Evolutionary conservation across 2,329 filamentous ascomycete genomes (phyloP).

Genomic region (Colletotrichum falcatum): DNA sequence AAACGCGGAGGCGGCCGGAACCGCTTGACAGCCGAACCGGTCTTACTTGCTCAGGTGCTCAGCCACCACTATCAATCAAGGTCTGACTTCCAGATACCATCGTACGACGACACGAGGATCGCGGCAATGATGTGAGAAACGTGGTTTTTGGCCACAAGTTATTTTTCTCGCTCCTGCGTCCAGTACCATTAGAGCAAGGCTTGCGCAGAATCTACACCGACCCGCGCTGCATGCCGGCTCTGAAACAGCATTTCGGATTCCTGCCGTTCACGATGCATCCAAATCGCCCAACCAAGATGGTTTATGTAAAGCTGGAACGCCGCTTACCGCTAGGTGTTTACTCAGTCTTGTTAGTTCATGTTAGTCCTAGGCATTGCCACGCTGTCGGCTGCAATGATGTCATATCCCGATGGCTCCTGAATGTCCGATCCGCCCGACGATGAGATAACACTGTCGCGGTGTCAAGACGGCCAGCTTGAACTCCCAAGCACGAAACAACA

Average conservation of each 20-base stretch:
- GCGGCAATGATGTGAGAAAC: neutral
- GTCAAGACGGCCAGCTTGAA: neutral
- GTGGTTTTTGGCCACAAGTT: neutral
- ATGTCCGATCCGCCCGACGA: slow-evolving; percentile 7
- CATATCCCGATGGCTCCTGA: slow-evolving; percentile 13
- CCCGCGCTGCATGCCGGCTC: neutral
- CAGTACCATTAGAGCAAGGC: neutral
- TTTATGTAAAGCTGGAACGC: neutral
- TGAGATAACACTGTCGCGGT: neutral
- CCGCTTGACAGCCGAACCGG: slow-evolving; percentile 25
- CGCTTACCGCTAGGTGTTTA: slow-evolving; percentile 1
- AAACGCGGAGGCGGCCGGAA: slow-evolving; percentile 33
- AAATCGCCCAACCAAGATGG: neutral
- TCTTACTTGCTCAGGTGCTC: slow-evolving; percentile 13
- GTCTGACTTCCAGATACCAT: neutral
- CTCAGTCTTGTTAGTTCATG: slow-evolving; percentile 7
- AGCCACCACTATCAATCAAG: slow-evolving; percentile 32
- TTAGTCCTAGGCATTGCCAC: too few species aligned
- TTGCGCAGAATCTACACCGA: slow-evolving; percentile 14
- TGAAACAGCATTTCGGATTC: slow-evolving; percentile 21
- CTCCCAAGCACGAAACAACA: neutral
- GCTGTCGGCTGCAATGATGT: slow-evolving; percentile 26
- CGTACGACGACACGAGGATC: slow-evolving; percentile 13
- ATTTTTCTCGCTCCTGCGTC: too few species aligned
- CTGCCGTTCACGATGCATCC: neutral